Evolutionary conservation across 129 eudicot species (phyloP), one percentile per base, ranked within the genome.

Genomic region (Escallonia herrerae): DNA sequence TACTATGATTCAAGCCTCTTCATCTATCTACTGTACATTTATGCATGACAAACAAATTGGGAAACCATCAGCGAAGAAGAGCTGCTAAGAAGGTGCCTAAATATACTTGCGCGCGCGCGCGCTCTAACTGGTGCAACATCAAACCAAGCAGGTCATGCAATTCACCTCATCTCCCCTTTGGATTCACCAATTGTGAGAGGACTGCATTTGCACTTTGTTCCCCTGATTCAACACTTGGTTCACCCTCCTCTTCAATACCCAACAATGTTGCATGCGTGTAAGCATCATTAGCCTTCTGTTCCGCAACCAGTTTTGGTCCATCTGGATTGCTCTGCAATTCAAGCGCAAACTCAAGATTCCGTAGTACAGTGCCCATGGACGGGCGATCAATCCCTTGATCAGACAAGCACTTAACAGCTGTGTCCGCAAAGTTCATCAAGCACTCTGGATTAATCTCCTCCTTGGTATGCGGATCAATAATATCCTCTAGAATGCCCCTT

Each of bases 281-380:
- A 52, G 73, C 74, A 48, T 78, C 77, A 40, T 56, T 74, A 2
- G 70, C 80, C 64, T 43, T 56, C 68, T 71, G 64, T 56, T 63
- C 69, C 0, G 70, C 75, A 49, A 40, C 64, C 53, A 41, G 10
- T 60, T 55, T 67, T 15, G 74, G 68, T 43, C 56, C 78, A 45
- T 68, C 74, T 3, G 72, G 80, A 56, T 77, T 72, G 44, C 48
- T 67, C 33, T 83, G 82, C 49, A 83, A 15, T 40, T 75, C 80
- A 2, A 69, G 66, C 11, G 82, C 77, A 55, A 76, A 81, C 71
- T 87, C 90, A 40, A 83, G 90, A 57, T 77, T 79, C 83, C 83
- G 76, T 7, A 87, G 63, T 1, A 87, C 82, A 2, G 72, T 66
- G 7, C 83, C 89, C 90, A 87, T 87, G 2, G 83, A 42, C 1